Base-by-base conservation (phyloP, 1,284 basidiomycete species). In the Trichosporon asahii region DNA sequence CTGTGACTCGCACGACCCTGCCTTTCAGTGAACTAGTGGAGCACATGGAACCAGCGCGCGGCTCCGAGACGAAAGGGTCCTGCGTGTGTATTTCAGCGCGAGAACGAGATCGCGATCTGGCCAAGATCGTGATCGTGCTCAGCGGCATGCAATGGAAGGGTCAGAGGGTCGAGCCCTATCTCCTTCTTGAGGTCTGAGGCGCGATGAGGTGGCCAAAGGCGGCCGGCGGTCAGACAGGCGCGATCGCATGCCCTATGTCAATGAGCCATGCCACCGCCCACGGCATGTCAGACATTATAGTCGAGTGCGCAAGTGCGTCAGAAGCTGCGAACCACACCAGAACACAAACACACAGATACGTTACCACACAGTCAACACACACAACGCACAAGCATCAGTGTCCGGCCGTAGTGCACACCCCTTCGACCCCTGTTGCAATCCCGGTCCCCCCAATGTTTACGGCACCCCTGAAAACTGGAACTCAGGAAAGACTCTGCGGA, bases 401-500 rank as follows among this genome's bases (percentile, higher is more conserved):
- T 3, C n/a, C 6, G n/a, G 40, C 5, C 15, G 15, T 44, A 18
- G 40, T 53, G 49, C 49, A 53, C 49, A 18, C 4, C 49, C 49
- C 49, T 18, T 53, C n/a, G 8, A 25, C 49, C 49, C 49, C 25
- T 21, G 23, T 25, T 53, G 18, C 49, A 21, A 25, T 53, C 49
- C 49, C 49, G 49, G 49, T 18, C 49, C 25, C 55, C 27, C 57
- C 27, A 31, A n/a, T 31, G 18, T 29, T 61, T 61, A 61, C 57
- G 57, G 57, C 57, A 61, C 29, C 57, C 57, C 57, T 61, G 57
- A 61, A 61, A 61, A 61, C 57, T 61, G 57, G 57, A 61, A 61
- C 57, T 61, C 57, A 61, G 57, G 57, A n/a, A 29, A 14, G 6
- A 37, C 44, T n/a, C 29, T 2, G 9, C 12, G 15, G 40, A 44